Evolutionary conservation across 2,329 filamentous ascomycete genomes (phyloP).

Genomic region (Phialocephala subalpina): DNA sequence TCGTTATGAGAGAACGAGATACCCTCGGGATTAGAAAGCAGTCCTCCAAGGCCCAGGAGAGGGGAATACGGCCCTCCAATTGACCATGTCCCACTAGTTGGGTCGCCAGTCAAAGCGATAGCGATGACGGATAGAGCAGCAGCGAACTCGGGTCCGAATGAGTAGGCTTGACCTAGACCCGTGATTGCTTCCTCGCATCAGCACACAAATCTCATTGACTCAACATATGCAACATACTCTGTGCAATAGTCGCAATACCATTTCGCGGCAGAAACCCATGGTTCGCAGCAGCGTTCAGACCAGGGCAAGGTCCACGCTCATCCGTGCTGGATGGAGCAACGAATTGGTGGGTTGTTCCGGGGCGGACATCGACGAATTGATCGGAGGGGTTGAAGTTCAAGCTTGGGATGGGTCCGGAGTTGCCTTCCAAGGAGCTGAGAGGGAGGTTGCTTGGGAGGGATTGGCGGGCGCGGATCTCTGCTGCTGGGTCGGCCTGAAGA

Average conservation of each 20-base stretch:
- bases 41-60: neutral
- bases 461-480: too few species aligned
- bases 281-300: constrained; percentile 7
- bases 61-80: neutral
- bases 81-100: neutral
- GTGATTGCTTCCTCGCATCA: neutral
- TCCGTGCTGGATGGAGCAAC: neutral
- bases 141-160: neutral
- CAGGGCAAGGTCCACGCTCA: constrained; percentile 3
- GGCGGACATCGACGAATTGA: neutral
- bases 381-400: neutral
- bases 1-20: constrained; percentile 4
- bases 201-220: neutral
- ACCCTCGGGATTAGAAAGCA: neutral
- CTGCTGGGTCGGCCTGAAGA: too few species aligned
- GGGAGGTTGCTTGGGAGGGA: too few species aligned
- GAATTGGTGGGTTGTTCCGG: neutral
- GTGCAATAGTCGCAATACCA: neutral
- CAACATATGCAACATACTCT: neutral
- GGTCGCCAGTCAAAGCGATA: neutral
- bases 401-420: too few species aligned
- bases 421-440: too few species aligned
- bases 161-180: neutral
- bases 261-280: neutral
- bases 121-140: neutral